Evolutionary conservation across 305 asterid species (phyloP).

Genomic region (Fraxinus velutina): DNA sequence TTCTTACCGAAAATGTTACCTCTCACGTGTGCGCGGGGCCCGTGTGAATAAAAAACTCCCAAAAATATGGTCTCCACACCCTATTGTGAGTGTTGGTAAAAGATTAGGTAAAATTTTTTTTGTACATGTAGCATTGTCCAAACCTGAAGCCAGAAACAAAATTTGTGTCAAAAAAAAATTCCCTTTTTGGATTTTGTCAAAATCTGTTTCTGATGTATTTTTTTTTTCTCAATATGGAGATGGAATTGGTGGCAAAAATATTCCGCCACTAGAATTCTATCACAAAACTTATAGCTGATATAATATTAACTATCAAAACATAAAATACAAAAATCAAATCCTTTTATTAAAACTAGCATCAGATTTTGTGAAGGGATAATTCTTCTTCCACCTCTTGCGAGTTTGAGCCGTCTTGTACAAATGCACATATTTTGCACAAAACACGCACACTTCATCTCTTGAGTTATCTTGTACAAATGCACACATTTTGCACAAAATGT

Average conservation of each 20-base stretch:
- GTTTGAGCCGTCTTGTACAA: background rate
- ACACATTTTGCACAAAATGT: no score
- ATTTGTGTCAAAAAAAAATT: no score
- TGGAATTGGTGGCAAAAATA: background rate
- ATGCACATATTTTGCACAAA: background rate
- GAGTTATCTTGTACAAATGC: background rate
- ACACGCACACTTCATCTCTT: background rate
- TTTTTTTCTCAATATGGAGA: background rate
- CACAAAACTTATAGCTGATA: background rate
- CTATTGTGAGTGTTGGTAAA: no score
- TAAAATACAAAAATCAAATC: background rate
- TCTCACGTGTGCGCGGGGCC: no score
- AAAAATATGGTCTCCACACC: no score
- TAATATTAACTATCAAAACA: background rate
- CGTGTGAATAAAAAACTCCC: no score
- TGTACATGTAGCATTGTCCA: no score
- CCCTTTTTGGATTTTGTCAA: background rate
- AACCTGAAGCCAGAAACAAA: no score
- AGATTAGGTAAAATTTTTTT: no score
- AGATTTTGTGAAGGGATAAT: background rate
- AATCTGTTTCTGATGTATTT: background rate
- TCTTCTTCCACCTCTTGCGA: background rate
- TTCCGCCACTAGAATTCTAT: background rate
- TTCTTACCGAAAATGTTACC: no score
- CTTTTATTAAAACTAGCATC: background rate